Percentiles rank a stretch among this genome's conserved stretches.
Conservation (phyloP, 2,329 filamentous ascomycete genomes). For the Aspergillus tamarii region DNA sequence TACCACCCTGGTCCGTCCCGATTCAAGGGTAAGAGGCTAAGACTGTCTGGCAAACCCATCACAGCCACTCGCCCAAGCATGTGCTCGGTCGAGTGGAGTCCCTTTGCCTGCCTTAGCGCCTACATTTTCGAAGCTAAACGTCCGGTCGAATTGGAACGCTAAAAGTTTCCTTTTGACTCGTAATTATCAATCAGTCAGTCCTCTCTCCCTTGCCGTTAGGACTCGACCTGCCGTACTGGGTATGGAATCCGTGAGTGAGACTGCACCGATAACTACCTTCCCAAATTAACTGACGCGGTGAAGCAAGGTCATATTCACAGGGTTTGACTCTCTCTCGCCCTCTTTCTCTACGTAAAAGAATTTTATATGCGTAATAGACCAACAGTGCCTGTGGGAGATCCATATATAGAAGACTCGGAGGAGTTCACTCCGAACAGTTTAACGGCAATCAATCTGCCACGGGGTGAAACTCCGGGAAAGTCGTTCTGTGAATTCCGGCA, state of each 20-base stretch:
- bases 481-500: background rate
- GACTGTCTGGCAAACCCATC: background rate
- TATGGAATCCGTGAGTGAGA: background rate
- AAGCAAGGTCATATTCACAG: background rate
- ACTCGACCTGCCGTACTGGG: background rate
- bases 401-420: background rate
- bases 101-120: background rate
- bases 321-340: background rate
- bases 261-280: background rate
- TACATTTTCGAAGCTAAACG: background rate
- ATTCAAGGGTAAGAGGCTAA: background rate
- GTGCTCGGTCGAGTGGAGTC: background rate
- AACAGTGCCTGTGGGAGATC: background rate
- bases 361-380: background rate
- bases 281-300: background rate
- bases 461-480: background rate
- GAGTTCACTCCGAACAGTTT: background rate
- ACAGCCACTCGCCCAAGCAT: constrained; percentile 12
- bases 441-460: background rate
- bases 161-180: background rate
- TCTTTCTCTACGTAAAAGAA: background rate
- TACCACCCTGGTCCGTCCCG: background rate
- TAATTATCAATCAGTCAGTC: background rate
- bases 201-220: too few relatives aligned
- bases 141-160: background rate